phyloP scores from a whole-genome alignment of 129 eudicot genomes.

The Arctium lappa region DNA sequence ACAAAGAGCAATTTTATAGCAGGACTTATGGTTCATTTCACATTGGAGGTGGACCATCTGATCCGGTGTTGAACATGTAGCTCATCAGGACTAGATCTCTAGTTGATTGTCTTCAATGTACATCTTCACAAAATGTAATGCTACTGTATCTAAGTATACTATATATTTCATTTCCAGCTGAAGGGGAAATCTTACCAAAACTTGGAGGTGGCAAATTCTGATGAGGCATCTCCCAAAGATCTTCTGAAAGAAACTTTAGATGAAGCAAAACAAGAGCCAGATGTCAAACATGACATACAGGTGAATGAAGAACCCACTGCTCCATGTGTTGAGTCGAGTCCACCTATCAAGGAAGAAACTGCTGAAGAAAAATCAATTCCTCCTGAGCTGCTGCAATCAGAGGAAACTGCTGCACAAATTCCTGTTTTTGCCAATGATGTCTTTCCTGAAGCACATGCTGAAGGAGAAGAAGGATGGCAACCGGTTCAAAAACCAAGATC shows the following conservation, averaged over 20 bases:
- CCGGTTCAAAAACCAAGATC: constrained; percentile 89
- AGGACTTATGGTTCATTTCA: too few species aligned
- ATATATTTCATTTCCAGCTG: constrained; percentile 42
- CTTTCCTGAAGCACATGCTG: constrained; percentile 48
- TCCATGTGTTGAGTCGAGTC: constrained; percentile 31
- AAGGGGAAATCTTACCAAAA: constrained; percentile 69
- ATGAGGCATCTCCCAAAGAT: constrained; percentile 49
- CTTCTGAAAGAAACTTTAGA: constrained; percentile 33
- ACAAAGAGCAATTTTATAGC: too few species aligned
- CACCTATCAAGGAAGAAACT: constrained; percentile 35
- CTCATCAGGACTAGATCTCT: neutral
- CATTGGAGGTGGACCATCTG: too few species aligned
- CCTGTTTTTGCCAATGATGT: constrained; percentile 42
- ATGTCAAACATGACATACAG: constrained; percentile 30
- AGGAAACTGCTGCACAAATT: constrained; percentile 32
- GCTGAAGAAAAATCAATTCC: constrained; percentile 36
- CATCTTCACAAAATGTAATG: neutral
- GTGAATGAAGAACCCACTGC: constrained; percentile 27
- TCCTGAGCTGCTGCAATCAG: constrained; percentile 21
- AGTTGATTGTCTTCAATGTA: neutral
- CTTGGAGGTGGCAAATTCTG: constrained; percentile 46
- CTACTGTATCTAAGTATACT: neutral
- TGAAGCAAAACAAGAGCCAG: constrained; percentile 45
- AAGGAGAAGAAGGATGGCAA: constrained; percentile 98
- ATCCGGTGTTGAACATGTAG: too few species aligned